A percentile compares a stretch with the other conserved stretches of the same genome.
phyloP scores from a whole-genome alignment of 2,329 filamentous ascomycete genomes.

The Exophiala viscosa region DNA sequence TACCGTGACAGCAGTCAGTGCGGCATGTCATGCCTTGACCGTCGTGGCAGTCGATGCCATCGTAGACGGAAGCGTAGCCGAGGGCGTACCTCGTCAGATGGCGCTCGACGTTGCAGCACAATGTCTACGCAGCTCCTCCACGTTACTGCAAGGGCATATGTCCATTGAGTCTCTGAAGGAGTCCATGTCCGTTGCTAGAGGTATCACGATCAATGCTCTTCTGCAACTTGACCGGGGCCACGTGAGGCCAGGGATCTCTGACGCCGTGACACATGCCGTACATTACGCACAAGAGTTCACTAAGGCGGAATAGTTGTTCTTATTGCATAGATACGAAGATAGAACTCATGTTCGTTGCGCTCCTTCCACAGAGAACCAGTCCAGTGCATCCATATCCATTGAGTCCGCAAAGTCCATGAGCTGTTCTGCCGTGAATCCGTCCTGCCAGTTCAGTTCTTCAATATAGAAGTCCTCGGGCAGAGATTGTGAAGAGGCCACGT shows the following conservation, averaged over 20 bases:
- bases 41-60: conserved; percentile 47
- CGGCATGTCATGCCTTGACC: conserved; percentile 15
- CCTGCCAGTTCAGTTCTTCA: conserved; percentile 18
- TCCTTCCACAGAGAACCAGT: conserved; percentile 17
- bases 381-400: conserved; percentile 20
- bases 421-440: conserved; percentile 21
- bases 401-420: conserved; percentile 24
- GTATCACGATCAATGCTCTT: conserved; percentile 50
- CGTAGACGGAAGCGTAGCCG: conserved; percentile 51
- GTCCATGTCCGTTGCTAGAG: conserved; percentile 49
- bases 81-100: conserved; percentile 49
- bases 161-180: conserved; percentile 44
- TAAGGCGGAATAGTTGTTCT: not conserved
- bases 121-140: conserved; percentile 36
- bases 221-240: conserved; percentile 45
- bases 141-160: conserved; percentile 24
- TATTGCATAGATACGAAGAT: too few species aligned
- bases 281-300: not conserved
- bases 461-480: conserved; percentile 8
- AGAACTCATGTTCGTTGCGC: too few species aligned
- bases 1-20: conserved; percentile 54
- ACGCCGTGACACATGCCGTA: conserved; percentile 3
- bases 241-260: conserved; percentile 8
- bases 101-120: conserved; percentile 52
- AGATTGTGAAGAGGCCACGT: conserved; percentile 3